Conservation (phyloP, 2,329 filamentous ascomycete species). For the Alternaria sp. region DNA sequence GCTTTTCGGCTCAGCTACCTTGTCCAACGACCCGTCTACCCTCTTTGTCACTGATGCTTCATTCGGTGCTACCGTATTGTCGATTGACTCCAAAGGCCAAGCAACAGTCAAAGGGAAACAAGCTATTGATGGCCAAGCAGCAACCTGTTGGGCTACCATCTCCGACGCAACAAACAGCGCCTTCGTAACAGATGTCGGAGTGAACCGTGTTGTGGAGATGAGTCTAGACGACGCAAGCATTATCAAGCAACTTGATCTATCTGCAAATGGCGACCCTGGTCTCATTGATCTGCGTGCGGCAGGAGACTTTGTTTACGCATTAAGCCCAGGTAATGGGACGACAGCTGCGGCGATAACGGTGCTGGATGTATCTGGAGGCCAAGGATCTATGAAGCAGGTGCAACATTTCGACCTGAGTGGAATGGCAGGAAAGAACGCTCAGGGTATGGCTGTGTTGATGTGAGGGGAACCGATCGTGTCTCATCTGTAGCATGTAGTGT, state of each 20-base stretch:
- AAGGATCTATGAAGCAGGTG: constrained; percentile 40
- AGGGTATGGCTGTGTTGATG: constrained; percentile 48
- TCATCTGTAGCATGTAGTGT: not conserved
- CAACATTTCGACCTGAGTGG: constrained; percentile 50
- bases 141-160: constrained; percentile 68
- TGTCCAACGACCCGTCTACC: constrained; percentile 52
- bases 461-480: constrained; percentile 5
- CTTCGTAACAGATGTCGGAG: constrained; percentile 66
- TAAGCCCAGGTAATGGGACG: constrained; percentile 63
- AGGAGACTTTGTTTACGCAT: constrained; percentile 66
- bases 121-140: constrained; percentile 61
- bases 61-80: constrained; percentile 64
- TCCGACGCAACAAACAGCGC: constrained; percentile 59
- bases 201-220: constrained; percentile 67
- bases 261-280: constrained; percentile 58
- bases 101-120: constrained; percentile 50
- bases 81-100: constrained; percentile 48
- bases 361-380: constrained; percentile 46
- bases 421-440: constrained; percentile 40
- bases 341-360: constrained; percentile 50
- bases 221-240: constrained; percentile 60
- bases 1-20: constrained; percentile 62
- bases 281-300: constrained; percentile 64
- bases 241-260: constrained; percentile 47
- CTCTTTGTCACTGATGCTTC: constrained; percentile 67